A percentile compares a stretch with the other conserved stretches of the same genome.
Evolutionary conservation across 73 alveolate species (phyloP).

Genomic region (Paramecium biaurelia): DNA sequence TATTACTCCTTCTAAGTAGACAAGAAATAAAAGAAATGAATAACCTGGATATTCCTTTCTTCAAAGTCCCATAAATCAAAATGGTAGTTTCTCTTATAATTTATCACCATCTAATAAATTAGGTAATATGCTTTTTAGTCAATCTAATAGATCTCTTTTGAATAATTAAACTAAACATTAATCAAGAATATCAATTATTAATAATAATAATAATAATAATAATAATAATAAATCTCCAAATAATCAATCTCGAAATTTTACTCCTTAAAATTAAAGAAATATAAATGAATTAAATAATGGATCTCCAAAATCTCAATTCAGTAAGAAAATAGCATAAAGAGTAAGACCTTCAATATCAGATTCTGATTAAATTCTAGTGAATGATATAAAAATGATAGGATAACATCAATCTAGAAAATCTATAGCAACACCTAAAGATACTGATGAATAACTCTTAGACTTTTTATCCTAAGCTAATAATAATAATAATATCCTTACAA

Average conservation of each 20-base stretch:
- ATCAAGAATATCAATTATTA: neutral
- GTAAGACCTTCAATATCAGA: neutral
- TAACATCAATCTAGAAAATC: neutral
- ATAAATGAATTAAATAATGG: neutral
- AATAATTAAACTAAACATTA: neutral
- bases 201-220: neutral
- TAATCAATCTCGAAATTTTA: neutral
- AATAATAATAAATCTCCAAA: neutral
- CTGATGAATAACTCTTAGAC: neutral
- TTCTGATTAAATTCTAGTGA: neutral
- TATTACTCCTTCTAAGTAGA: neutral
- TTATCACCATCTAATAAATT: neutral
- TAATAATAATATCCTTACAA: neutral
- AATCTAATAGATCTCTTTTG: neutral
- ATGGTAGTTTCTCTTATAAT: neutral
- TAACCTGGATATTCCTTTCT: neutral
- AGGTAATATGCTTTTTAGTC: neutral
- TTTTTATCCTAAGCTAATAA: neutral
- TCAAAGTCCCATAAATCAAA: neutral
- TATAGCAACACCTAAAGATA: neutral
- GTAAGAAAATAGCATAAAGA: neutral
- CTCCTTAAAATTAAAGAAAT: neutral
- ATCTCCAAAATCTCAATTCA: neutral
- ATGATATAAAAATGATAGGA: neutral
- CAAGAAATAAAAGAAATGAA: neutral